A percentile compares a stretch with the other conserved stretches of the same genome.
Evolutionary conservation across 805 yeast species (phyloP).

Genomic region (Myxozyma nipponensis): DNA sequence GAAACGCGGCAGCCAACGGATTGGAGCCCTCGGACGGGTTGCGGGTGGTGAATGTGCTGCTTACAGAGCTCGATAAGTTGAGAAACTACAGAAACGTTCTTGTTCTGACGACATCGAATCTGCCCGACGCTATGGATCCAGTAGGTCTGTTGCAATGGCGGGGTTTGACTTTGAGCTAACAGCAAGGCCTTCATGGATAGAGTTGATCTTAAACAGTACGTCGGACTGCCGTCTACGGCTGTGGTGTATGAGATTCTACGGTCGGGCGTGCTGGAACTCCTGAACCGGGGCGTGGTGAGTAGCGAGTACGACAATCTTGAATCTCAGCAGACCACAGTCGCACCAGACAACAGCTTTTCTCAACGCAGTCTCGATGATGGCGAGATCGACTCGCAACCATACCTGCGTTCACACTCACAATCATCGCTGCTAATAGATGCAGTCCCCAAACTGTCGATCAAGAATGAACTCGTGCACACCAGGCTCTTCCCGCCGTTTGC

Average conservation of each 20-base stretch:
- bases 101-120: constrained; percentile 44
- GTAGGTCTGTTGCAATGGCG: constrained; percentile 3
- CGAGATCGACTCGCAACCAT: background rate
- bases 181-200: constrained; percentile 44
- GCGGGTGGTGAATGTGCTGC: constrained; percentile 44
- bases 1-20: constrained; percentile 38
- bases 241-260: constrained; percentile 37
- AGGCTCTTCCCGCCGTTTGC: constrained; percentile 16
- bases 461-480: background rate
- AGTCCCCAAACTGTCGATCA: background rate
- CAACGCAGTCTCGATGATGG: background rate
- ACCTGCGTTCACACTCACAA: too few relatives aligned
- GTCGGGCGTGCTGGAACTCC: constrained; percentile 34
- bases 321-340: background rate
- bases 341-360: background rate
- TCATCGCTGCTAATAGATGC: background rate
- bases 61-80: constrained; percentile 44
- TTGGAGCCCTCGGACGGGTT: constrained; percentile 45
- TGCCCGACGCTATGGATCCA: constrained; percentile 40
- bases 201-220: constrained; percentile 40
- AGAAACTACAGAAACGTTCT: constrained; percentile 36
- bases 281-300: constrained; percentile 6
- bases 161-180: background rate
- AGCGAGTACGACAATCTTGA: background rate
- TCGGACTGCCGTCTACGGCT: constrained; percentile 38